Base-by-base conservation (phyloP, 345 rosid genomes). In the Gossypium herbaceum region DNA sequence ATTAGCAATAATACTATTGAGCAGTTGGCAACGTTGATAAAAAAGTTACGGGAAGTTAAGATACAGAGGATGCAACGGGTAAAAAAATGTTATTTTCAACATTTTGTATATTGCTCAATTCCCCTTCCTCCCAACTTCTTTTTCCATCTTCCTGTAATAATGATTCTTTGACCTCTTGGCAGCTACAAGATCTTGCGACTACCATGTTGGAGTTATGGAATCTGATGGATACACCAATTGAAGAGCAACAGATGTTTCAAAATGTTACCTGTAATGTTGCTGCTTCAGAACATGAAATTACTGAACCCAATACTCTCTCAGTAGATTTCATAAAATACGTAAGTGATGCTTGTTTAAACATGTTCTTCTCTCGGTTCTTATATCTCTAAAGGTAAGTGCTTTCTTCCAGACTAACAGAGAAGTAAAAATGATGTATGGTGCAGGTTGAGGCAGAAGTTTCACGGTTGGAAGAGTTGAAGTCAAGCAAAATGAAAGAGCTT, bases 121-220 rank as follows among this genome's bases (percentile, higher is more conserved):
- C 56, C 56, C 41, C 7, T 19, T 63, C 50, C 22, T 39, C 25
- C 58, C 77, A 62, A 50, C 34, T 54, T 20, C 22, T 19, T 55
- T 68, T 48, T 65, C 61, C 19, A 20, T 52, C 9, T 24, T 9
- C 41, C 25, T 34, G 20, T 29, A 29, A 11, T 27, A 39, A 19
- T 73, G 57, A 83, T 72, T 13, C 20, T 63, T 78, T 73, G 13
- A 72, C 13, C 13, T 44, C 27, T 57, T 79, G 75, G 78, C 86
- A 96, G 99, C 97, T 96, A 62, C 99, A 96, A 93, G 99, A 96
- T 82, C 93, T 92, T 68, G 97, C 97, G 71, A 86, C 94, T 48
- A 84, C 94, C 61, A 88, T 96, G 94, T 79, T 96, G 84, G 95
- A 90, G 86, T 87, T 96, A 71, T 96, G 99, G 98, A 86, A 93